These are phyloP conservation scores for Phaeosphaeriaceae sp. DNA, from an alignment of 2,329 filamentous ascomycete species.

Conservation along the genomic window DNA sequence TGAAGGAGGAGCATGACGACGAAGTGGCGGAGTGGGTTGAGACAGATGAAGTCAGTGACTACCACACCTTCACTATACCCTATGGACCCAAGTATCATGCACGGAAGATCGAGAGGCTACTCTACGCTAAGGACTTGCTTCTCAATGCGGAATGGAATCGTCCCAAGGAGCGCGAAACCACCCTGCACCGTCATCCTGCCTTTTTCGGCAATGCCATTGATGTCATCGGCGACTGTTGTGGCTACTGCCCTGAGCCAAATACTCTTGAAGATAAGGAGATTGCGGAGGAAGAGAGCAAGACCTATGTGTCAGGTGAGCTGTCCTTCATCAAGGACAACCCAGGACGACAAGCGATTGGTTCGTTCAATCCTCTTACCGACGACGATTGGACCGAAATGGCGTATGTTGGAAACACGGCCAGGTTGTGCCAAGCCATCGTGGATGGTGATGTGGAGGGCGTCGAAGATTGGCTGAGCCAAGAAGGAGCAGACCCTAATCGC, in stretches of 20 bases:
- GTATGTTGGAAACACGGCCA: slow-evolving; percentile 79
- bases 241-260: slow-evolving; percentile 72
- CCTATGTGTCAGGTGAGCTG: slow-evolving; percentile 76
- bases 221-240: slow-evolving; percentile 82
- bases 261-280: slow-evolving; percentile 76
- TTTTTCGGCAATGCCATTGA: slow-evolving; percentile 79
- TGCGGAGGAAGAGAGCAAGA: slow-evolving; percentile 74
- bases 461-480: slow-evolving; percentile 71
- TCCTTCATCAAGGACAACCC: slow-evolving; percentile 82
- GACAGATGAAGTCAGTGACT: slow-evolving; percentile 77
- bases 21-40: slow-evolving; percentile 85
- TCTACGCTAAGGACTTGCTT: slow-evolving; percentile 81
- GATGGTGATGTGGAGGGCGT: slow-evolving; percentile 75
- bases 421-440: slow-evolving; percentile 81
- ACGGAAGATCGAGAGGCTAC: slow-evolving; percentile 78
- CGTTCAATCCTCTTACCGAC: slow-evolving; percentile 81
- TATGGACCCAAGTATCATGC: slow-evolving; percentile 66
- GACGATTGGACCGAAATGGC: slow-evolving; percentile 92
- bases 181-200: slow-evolving; percentile 82
- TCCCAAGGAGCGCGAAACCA: slow-evolving; percentile 73
- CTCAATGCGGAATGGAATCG: slow-evolving; percentile 88
- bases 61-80: slow-evolving; percentile 71
- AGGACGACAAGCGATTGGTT: slow-evolving; percentile 74
- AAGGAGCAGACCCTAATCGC: slow-evolving; percentile 73
- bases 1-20: slow-evolving; percentile 79